A percentile compares a stretch with the other conserved stretches of the same genome.
Evolutionary conservation across 345 rosid species (phyloP).

Genomic region (Sonneratia alba): DNA sequence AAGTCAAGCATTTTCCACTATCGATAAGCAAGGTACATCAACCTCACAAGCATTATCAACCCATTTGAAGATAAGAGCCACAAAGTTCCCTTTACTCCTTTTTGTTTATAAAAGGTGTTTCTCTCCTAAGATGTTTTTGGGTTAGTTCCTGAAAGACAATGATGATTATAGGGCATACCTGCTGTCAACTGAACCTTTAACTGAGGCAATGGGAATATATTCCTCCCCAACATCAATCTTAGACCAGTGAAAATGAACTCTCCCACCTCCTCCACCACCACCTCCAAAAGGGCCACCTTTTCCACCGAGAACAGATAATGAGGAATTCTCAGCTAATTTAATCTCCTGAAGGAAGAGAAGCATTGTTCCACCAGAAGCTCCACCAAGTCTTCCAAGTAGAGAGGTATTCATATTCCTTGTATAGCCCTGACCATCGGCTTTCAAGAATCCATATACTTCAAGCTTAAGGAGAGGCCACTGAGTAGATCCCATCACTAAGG

Average conservation of each 20-base stretch:
- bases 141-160: background rate
- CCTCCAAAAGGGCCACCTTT: conserved; percentile 81
- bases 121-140: background rate
- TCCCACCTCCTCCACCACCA: conserved; percentile 98
- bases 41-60: background rate
- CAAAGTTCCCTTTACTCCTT: background rate
- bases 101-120: background rate
- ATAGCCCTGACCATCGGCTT: conserved; percentile 83
- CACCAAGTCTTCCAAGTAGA: conserved; percentile 85
- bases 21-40: background rate
- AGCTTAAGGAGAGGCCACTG: conserved; percentile 75
- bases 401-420: conserved; percentile 34
- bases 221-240: conserved; percentile 62
- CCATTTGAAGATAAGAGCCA: background rate
- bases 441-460: conserved; percentile 61
- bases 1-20: background rate
- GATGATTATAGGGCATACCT: conserved; percentile 35
- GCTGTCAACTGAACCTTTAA: conserved; percentile 56
- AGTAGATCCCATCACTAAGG: conserved; percentile 70
- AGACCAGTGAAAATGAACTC: conserved; percentile 98
- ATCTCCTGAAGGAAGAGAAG: conserved; percentile 93
- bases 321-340: conserved; percentile 51
- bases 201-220: conserved; percentile 66
- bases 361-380: conserved; percentile 94
- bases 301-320: conserved; percentile 71